phyloP scores from a whole-genome alignment of 257 asterid genomes.

The Salvia miltiorrhiza region DNA sequence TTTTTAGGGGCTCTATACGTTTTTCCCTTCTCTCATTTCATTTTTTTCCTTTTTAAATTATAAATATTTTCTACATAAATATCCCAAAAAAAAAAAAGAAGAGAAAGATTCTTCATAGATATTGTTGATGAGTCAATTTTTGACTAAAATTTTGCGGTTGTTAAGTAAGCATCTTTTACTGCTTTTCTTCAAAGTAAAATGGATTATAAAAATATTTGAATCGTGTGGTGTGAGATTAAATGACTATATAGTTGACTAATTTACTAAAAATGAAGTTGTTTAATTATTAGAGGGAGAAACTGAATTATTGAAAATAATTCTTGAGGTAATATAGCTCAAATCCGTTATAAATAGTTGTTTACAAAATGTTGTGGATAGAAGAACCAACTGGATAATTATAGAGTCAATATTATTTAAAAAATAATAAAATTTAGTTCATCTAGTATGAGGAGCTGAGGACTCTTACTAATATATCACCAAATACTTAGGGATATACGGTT shows the following conservation, averaged over 20 bases:
- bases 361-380: background rate
- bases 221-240: background rate
- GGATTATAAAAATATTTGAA: no score
- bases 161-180: background rate
- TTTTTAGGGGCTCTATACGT: conserved; percentile 26
- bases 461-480: no score
- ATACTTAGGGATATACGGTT: no score
- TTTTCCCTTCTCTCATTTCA: conserved; percentile 2
- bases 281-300: background rate
- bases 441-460: no score
- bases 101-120: background rate
- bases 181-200: background rate
- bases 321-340: background rate
- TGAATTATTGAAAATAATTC: no score
- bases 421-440: no score
- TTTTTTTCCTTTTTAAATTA: background rate
- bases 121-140: background rate
- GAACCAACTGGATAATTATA: background rate
- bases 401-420: no score
- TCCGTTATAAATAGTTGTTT: background rate
- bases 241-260: background rate
- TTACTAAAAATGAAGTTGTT: background rate
- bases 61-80: background rate
- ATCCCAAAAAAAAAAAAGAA: background rate
- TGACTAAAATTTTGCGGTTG: background rate